Evolutionary conservation across 2,329 filamentous ascomycete species (phyloP).

Genomic region (Nemania serpens): DNA sequence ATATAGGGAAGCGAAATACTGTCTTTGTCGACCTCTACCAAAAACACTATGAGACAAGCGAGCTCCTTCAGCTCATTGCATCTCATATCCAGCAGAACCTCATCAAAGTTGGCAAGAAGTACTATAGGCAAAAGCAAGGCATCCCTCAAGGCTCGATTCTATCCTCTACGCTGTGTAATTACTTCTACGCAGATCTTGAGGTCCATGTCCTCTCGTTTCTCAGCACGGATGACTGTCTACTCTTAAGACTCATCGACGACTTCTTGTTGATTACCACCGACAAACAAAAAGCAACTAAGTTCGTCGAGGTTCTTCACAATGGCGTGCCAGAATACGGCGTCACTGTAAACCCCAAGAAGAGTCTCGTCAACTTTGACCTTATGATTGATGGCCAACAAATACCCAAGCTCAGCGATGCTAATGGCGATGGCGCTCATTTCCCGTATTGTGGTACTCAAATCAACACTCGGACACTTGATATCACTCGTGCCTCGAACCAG

Average conservation of each 20-base stretch:
- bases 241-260: slow-evolving; percentile 88
- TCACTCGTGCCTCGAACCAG: slow-evolving; percentile 58
- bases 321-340: slow-evolving; percentile 84
- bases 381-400: slow-evolving; percentile 58
- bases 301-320: slow-evolving; percentile 78
- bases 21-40: slow-evolving; percentile 76
- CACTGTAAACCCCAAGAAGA: slow-evolving; percentile 75
- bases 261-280: slow-evolving; percentile 86
- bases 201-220: slow-evolving; percentile 70
- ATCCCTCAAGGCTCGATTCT: slow-evolving; percentile 94
- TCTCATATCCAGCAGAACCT: slow-evolving; percentile 86
- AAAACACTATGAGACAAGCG: slow-evolving; percentile 58
- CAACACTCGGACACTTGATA: slow-evolving; percentile 73
- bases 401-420: slow-evolving; percentile 46
- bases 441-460: slow-evolving; percentile 88
- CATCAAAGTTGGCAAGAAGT: slow-evolving; percentile 85
- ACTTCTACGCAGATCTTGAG: slow-evolving; percentile 93
- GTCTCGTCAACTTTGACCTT: slow-evolving; percentile 80
- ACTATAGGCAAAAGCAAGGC: slow-evolving; percentile 83
- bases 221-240: slow-evolving; percentile 59
- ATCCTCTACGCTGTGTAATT: slow-evolving; percentile 87
- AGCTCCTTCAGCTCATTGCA: slow-evolving; percentile 70
- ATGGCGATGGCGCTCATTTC: slow-evolving; percentile 54
- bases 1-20: slow-evolving; percentile 62
- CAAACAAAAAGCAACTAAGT: slow-evolving; percentile 66